Evolutionary conservation across 140 eudicot genomes (phyloP), one percentile per base, ranked within the genome.

Genomic region (Flaveria floridana): DNA sequence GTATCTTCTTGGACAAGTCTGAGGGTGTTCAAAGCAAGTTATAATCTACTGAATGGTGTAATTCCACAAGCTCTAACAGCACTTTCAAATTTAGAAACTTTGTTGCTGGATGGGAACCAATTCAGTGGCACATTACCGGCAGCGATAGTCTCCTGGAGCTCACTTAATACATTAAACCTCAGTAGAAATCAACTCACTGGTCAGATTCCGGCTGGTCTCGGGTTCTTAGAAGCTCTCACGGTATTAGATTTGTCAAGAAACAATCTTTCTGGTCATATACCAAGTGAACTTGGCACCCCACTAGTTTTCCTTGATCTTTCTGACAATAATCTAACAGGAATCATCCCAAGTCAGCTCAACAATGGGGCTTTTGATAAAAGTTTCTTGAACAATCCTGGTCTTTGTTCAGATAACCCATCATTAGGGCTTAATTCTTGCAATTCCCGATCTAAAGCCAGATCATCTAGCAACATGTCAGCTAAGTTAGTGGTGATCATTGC

Each of bases 61-160:
- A 82, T 92, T 68, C 96, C 97, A 23, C 84, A 68, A 85, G 87
- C 78, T 15, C 52, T 89, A 68, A 87, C 97, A 6, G 76, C 84
- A 62, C 91, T 92, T 56, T 66, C 90, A 4, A 44, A 41, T 25
- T 58, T 89, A 65, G 25, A 14, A 0, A 75, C 59, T 23, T 62
- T 89, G 44, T 61, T 37, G 50, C 87, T 92, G 0, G 98, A 89
- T 53, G 86, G 84, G 6, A 92, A 92, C 75, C 86, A 61, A 18
- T 59, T 89, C 28, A 74, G 91, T 0, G 96, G 98, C 2, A 39
- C 47, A 16, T 62, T 92, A 12, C 98, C 96, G 11, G 72, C 78
- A n/a, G 73, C 73, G 4, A 80, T 87, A 6, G 59, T 65, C 41
- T 82, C 91, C 0, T 92, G 97, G 97, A 41, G 55, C 28, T 79